Base-by-base conservation (phyloP, 768 basidiomycete genomes). In the Macrolepiota dolichaula region DNA sequence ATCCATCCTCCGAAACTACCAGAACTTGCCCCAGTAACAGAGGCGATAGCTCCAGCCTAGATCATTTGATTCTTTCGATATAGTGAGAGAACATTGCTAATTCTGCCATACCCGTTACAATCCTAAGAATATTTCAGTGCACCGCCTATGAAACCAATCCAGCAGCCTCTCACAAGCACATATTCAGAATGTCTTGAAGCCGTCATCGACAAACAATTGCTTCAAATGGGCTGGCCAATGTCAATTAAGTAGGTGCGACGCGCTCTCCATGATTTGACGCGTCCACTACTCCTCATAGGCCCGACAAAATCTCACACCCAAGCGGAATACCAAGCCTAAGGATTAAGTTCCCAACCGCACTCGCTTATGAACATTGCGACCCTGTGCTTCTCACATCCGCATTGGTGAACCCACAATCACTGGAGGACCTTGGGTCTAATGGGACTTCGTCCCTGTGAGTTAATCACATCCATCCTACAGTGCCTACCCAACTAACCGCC, bases 1-100 rank as follows among this genome's bases (percentile, higher is more conserved):
- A 67, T 92, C 1, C 73, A 80, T 55, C 81, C 82, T 10, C 74
- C 76, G 0, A 72, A 74, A 63, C 68, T 72, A 53, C 68, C 68
- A 10, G 66, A 63, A 57, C 49, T 70, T 19, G 65, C 64, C 5
- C 59, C 62, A n/a, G 55, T 51, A 47, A 38, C 60, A 32, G 22
- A 44, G 10, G 53, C 61, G 9, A 29, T 60, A 55, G 38, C 62
- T 12, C 46, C 61, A 46, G 57, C 7, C 7, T 42, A 17, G 19
- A 42, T 42, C 19, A 19, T 42, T 42, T 42, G 7, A 42, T 15
- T 7, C 19, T 5, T 17, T 15, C 7, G 6, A 19, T 22, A 49
- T 27, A 49, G 47, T 24, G 47, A n/a, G n/a, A 49, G 12, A 49
- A 25, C 9, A 22, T 25, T 12, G 11, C 22, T 49, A 27, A 24